phyloP scores from a whole-genome alignment of 1,284 basidiomycete species.

The Pseudomicrostroma phylloplanum region DNA sequence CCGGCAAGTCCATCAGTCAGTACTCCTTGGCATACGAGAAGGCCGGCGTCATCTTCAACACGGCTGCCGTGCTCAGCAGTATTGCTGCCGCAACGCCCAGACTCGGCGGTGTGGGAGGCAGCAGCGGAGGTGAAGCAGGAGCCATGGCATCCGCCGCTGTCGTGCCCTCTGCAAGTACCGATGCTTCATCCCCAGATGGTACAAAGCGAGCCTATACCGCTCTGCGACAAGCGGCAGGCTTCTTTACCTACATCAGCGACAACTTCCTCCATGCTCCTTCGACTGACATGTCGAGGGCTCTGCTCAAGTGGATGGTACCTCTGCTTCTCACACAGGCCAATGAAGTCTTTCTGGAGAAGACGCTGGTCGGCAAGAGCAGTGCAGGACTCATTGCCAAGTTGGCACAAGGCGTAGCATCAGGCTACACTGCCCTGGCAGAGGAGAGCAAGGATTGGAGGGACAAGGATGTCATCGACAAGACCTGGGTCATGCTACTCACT shows the following conservation, averaged over 20 bases:
- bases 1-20: conserved; percentile 79
- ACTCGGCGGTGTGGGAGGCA: conserved; percentile 5
- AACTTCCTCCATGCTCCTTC: conserved; percentile 98
- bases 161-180: neutral
- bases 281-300: conserved; percentile 88
- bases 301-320: conserved; percentile 82
- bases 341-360: conserved; percentile 94
- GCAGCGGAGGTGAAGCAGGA: too few relatives aligned
- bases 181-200: conserved; percentile 61
- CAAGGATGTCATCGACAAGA: conserved; percentile 89
- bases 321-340: conserved; percentile 86
- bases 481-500: conserved; percentile 81
- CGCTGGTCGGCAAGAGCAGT: conserved; percentile 58
- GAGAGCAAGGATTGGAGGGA: conserved; percentile 93
- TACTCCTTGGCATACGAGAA: conserved; percentile 97
- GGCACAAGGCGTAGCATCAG: conserved; percentile 70
- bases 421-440: conserved; percentile 74
- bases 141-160: neutral
- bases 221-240: conserved; percentile 84
- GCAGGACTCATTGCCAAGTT: conserved; percentile 75
- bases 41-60: conserved; percentile 94
- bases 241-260: conserved; percentile 98
- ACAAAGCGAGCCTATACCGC: conserved; percentile 89
- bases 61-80: conserved; percentile 84
- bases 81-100: conserved; percentile 72